These are phyloP conservation scores for Glaciozyma martinii DNA, from an alignment of 768 basidiomycete species.

Conservation along the genomic window DNA sequence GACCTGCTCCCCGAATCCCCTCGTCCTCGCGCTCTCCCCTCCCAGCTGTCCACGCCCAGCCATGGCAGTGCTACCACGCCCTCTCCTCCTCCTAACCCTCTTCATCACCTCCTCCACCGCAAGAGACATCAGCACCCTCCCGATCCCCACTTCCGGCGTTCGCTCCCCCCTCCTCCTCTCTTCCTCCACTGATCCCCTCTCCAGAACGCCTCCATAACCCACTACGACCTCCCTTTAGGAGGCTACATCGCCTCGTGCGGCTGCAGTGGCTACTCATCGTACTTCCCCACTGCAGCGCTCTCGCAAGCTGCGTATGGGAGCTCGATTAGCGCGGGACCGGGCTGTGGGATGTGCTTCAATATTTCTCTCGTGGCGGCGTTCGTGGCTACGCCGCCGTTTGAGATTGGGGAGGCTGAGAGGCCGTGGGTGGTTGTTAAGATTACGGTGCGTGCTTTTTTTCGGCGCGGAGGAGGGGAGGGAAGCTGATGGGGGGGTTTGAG, in stretches of 20 bases:
- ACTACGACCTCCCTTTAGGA: slow-evolving; percentile 6
- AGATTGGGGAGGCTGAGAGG: not conserved
- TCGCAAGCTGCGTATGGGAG: slow-evolving; percentile 14
- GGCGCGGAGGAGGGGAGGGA: no score
- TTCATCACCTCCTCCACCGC: not conserved
- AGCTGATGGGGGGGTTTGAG: not conserved
- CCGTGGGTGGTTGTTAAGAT: slow-evolving; percentile 10
- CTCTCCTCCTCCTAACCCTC: no score
- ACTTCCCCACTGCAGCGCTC: slow-evolving; percentile 18
- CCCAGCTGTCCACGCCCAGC: not conserved
- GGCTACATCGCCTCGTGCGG: slow-evolving; percentile 8
- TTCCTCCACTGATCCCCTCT: no score
- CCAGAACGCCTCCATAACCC: slow-evolving; percentile 4
- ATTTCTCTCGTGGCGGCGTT: slow-evolving; percentile 1
- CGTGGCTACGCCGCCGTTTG: slow-evolving; percentile 2
- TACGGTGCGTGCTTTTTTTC: not conserved
- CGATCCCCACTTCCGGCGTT: slow-evolving; percentile 2
- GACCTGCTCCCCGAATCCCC: not conserved
- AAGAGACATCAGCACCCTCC: slow-evolving; percentile 9
- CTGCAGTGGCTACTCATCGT: slow-evolving; percentile 3
- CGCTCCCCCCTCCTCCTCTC: no score
- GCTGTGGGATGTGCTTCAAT: slow-evolving; percentile 21
- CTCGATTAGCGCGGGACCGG: slow-evolving; percentile 4
- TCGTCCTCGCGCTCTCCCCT: not conserved
- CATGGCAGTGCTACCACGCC: no score